Evolutionary conservation across 768 basidiomycete genomes (phyloP), one percentile per base, ranked within the genome.

Genomic region (Lactifluus pinguis): DNA sequence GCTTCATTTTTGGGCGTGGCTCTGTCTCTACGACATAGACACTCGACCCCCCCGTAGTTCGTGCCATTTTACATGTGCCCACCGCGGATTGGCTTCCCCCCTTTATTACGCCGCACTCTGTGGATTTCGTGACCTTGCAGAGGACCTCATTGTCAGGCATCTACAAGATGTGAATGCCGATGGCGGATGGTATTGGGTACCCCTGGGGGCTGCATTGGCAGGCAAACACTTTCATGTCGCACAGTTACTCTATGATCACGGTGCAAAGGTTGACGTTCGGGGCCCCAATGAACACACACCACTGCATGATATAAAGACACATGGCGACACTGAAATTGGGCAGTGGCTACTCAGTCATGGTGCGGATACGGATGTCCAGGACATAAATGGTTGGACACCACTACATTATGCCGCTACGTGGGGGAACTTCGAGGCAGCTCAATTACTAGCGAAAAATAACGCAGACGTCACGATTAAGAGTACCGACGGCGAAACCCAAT

Each of bases 391-490:
- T 1, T 25, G 1, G 3, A 21, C 53, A 11, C 10, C 53, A 19
- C n/a, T 55, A n/a, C 53, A 55, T 45, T n/a, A 9, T 3, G 53
- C 53, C 11, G 30, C n/a, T 19, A 0, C 0, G 6, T 1, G 30
- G 2, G 29, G 11, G 34, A 15, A 19, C 2, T 2, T 32, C 6
- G 53, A 34, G 29, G 5, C 7, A 11, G n/a, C 11, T 42, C 42
- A 4, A 42, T 13, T n/a, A 45, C 42, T 55, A 6, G 42, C 45
- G 15, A n/a, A 15, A 30, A 10, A 44, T 32, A 19, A 44, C 10
- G 42, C 53, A 5, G 42, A 55, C 10, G 0, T 1, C 44, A 11
- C 19, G 10, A 19, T 19, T 5, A n/a, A 19, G 3, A 87, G 9
- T 6, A n/a, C 0, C 17, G 2, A 34, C 9, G 32, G 32, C 2